Evolutionary conservation across 495 filamentous ascomycete genomes (phyloP).

Genomic region (Friedmanniomyces simplex): DNA sequence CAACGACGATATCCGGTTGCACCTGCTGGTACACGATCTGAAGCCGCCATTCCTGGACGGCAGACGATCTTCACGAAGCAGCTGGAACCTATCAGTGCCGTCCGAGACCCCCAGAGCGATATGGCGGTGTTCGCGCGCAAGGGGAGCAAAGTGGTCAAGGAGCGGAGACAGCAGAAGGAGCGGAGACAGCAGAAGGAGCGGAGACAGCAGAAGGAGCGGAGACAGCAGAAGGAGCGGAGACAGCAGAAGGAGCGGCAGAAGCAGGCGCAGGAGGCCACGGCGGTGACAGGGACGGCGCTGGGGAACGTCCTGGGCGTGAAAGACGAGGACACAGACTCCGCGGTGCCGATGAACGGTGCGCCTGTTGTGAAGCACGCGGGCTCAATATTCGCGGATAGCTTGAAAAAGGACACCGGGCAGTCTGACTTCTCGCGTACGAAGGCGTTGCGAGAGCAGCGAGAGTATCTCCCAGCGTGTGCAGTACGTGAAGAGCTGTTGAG

Average conservation of each 20-base stretch:
- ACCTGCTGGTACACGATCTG: slow-evolving; percentile 87
- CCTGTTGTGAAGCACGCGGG: slow-evolving; percentile 52
- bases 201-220: no score
- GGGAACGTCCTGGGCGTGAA: slow-evolving; percentile 92
- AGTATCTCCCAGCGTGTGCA: slow-evolving; percentile 91
- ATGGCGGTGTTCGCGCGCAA: slow-evolving; percentile 98
- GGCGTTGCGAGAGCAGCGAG: slow-evolving; percentile 78
- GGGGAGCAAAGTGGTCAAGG: slow-evolving; percentile 86
- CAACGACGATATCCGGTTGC: slow-evolving; percentile 79
- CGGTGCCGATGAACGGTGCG: slow-evolving; percentile 51
- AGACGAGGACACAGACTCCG: slow-evolving; percentile 87
- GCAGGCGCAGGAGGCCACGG: slow-evolving; percentile 92
- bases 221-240: no score
- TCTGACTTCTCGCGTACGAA: slow-evolving; percentile 92
- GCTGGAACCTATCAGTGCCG: slow-evolving; percentile 84
- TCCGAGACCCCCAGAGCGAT: slow-evolving; percentile 90
- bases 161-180: no score
- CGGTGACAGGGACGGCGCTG: slow-evolving; percentile 78
- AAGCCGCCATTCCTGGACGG: slow-evolving; percentile 94
- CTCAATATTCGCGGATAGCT: slow-evolving; percentile 84
- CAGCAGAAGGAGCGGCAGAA: no score
- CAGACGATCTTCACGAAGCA: slow-evolving; percentile 95
- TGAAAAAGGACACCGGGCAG: slow-evolving; percentile 64
- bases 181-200: no score
- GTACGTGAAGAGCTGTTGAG: slow-evolving; percentile 87